These are phyloP conservation scores for Pleoardoris graminearum DNA, from an alignment of 2,329 filamentous ascomycete genomes.

Conservation along the genomic window DNA sequence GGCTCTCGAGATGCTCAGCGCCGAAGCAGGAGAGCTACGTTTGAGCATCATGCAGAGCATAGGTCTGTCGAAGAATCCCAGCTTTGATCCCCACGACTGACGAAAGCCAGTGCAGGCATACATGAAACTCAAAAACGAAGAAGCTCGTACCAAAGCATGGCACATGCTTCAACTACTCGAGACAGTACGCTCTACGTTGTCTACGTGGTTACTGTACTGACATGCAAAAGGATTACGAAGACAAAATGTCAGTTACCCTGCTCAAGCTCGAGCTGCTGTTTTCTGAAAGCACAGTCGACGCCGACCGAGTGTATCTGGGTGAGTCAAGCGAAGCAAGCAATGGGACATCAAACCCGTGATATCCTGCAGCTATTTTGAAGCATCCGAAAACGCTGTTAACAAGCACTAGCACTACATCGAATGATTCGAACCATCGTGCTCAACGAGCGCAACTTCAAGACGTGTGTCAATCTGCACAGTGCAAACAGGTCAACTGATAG, in stretches of 20 bases:
- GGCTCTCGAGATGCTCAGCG: slow-evolving; percentile 59
- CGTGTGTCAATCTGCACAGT: slow-evolving; percentile 39
- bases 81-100: slow-evolving; percentile 9
- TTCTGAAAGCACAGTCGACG: slow-evolving; percentile 41
- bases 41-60: slow-evolving; percentile 65
- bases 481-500: slow-evolving; percentile 10
- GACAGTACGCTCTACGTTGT: slow-evolving; percentile 34
- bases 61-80: slow-evolving; percentile 28
- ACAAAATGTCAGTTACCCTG: slow-evolving; percentile 67
- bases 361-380: neutral
- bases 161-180: slow-evolving; percentile 65
- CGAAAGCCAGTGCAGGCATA: slow-evolving; percentile 57
- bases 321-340: slow-evolving; percentile 3
- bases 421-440: slow-evolving; percentile 65
- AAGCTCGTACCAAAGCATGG: slow-evolving; percentile 57
- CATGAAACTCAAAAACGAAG: slow-evolving; percentile 52
- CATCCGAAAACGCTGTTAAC: slow-evolving; percentile 12
- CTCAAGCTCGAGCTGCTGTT: slow-evolving; percentile 70
- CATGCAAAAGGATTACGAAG: slow-evolving; percentile 55
- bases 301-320: slow-evolving; percentile 49
- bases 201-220: neutral
- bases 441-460: slow-evolving; percentile 66
- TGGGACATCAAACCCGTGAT: no score
- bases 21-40: slow-evolving; percentile 65
- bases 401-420: slow-evolving; percentile 56